Evolutionary conservation across 768 basidiomycete genomes (phyloP).

Genomic region (Tricholoma matsutake): DNA sequence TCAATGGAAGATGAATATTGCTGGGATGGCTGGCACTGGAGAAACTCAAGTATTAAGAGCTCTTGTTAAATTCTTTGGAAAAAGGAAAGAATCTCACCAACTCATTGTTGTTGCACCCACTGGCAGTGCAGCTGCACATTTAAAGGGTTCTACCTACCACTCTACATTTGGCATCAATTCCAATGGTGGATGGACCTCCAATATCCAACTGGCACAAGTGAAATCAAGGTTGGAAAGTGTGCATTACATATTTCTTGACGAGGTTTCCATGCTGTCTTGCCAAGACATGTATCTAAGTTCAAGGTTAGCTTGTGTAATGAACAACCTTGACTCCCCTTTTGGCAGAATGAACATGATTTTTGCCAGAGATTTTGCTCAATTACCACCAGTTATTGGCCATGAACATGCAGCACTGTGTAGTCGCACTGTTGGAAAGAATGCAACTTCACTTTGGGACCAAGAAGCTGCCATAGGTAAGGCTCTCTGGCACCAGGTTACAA

Average conservation of each 20-base stretch:
- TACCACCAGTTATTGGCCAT: slow-evolving; percentile 30
- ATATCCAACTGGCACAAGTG: slow-evolving; percentile 5
- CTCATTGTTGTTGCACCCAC: slow-evolving; percentile 30
- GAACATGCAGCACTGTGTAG: too few species aligned
- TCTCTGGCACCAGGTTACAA: too few species aligned
- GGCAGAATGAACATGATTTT: slow-evolving; percentile 39
- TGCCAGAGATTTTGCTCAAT: slow-evolving; percentile 46
- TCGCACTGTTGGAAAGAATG: too few species aligned
- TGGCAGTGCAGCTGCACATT: slow-evolving; percentile 29
- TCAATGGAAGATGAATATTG: slow-evolving; percentile 28
- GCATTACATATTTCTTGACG: slow-evolving; percentile 41
- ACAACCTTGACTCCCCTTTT: slow-evolving; percentile 9
- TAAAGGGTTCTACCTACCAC: slow-evolving; percentile 34
- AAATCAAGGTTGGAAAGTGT: slow-evolving; percentile 22
- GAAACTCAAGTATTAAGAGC: slow-evolving; percentile 27
- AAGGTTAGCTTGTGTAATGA: slow-evolving; percentile 17
- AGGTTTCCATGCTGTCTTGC: slow-evolving; percentile 19
- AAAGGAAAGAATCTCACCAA: slow-evolving; percentile 17
- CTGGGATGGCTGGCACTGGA: slow-evolving; percentile 30
- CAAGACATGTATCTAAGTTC: slow-evolving; percentile 26
- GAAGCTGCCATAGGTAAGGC: too few species aligned
- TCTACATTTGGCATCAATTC: slow-evolving; percentile 23
- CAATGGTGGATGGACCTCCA: neutral
- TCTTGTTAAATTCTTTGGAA: slow-evolving; percentile 18
- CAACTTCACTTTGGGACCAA: too few species aligned